Base-by-base conservation (phyloP, 352 stramenopile species). In the Globisporangium ultimum region DNA sequence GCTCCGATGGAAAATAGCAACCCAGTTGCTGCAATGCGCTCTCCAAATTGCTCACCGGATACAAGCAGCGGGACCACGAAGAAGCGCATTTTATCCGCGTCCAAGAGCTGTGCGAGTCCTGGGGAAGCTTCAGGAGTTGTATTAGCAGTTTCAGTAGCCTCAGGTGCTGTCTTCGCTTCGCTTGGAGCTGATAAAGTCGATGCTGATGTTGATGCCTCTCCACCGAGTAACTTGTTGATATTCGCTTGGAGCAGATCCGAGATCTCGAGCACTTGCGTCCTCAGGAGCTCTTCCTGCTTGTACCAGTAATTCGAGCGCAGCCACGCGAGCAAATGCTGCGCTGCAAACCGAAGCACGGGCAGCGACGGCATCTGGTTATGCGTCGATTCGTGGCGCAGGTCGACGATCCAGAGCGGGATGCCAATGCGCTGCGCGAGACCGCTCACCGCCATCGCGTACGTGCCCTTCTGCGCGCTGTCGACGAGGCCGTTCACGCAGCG, bases 311-410 rank as follows among this genome's bases (percentile, higher is more conserved):
- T 88, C 1, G 67, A 63, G 28, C 80, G 76, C 57, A 97, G 84
- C 76, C 93, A 98, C 40, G 87, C 76, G 41, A 97, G 70, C 49
- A 97, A 65, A 55, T 97, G 93, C 18, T 84, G 71, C 5, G 89
- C 77, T 17, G 88, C 89, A 22, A 98, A 86, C 28, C 89, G 81
- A 17, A 97, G 78, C 38, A 97, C 80, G 6, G 84, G 73, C 8
- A 98, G 67, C 41, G 88, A 89, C n/a, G 93, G 93, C 46, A 98
- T 66, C 51, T 95, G 83, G 71, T 97, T 97, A 65, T 98, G 93
- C 17, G 91, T 95, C 21, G 91, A 91, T 58, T 98, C 91, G 64
- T 98, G 93, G 24, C 93, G 85, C 62, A 98, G 61, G 53, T 97
- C 91, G 24, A 98, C 93, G 58, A 98, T 80, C 93, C 93, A 98